A percentile compares a stretch with the other conserved stretches of the same genome.
Conservation (phyloP, 1,139 yeast species). For the Blastobotrys indianensis region DNA sequence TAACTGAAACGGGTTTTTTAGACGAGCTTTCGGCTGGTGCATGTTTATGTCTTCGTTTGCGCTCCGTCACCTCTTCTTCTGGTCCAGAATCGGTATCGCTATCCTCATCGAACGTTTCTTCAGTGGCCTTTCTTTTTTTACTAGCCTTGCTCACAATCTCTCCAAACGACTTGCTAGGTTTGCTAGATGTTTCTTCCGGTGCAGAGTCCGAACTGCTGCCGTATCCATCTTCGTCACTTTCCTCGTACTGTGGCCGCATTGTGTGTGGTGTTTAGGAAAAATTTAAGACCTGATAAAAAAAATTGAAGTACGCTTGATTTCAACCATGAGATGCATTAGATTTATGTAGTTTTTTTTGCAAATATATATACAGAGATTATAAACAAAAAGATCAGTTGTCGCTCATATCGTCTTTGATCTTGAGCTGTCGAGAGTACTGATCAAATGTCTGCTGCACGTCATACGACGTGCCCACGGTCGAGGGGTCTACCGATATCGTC, state of each 20-base stretch:
- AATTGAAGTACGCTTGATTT: too few species aligned
- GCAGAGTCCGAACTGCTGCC: slow-evolving; percentile 1
- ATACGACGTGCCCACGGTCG: slow-evolving; percentile 32
- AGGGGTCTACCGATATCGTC: slow-evolving; percentile 63
- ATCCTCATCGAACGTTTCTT: slow-evolving; percentile 1
- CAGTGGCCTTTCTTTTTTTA: too few species aligned
- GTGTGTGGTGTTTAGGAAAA: background rate
- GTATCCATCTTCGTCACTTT: background rate
- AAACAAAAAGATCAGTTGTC: slow-evolving; percentile 13
- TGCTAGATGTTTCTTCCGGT: background rate
- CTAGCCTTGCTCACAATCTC: too few species aligned
- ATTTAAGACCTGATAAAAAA: background rate
- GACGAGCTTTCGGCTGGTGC: slow-evolving; percentile 75
- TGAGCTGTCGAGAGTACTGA: slow-evolving; percentile 52
- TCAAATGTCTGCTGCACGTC: slow-evolving; percentile 41
- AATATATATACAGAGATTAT: too few species aligned
- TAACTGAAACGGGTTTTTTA: slow-evolving; percentile 61
- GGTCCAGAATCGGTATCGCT: background rate
- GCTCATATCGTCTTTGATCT: slow-evolving; percentile 41
- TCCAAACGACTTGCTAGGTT: too few species aligned
- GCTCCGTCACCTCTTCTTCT: slow-evolving; percentile 8
- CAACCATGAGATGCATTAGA: too few species aligned
- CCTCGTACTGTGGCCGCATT: slow-evolving; percentile 3
- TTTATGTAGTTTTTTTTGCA: too few species aligned
- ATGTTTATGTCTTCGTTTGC: slow-evolving; percentile 45